Base-by-base conservation (phyloP, 306 rosid genomes). In the Mucuna pruriens region DNA sequence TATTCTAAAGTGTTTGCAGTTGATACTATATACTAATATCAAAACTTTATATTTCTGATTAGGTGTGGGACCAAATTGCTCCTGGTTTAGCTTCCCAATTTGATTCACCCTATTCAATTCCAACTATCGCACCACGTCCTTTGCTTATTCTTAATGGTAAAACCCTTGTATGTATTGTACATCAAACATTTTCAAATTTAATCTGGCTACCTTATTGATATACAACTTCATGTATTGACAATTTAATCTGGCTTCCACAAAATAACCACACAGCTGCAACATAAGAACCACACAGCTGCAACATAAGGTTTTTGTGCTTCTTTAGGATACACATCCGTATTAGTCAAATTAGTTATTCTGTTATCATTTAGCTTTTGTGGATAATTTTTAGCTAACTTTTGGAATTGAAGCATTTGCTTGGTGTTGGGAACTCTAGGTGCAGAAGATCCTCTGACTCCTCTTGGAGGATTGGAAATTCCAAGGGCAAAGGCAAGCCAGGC, bases 61-160 rank as follows among this genome's bases (percentile, higher is more conserved):
- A 95, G 99, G 98, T 95, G 44, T 92, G 97, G 99, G 94, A 91
- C 58, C 87, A 87, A 87, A 91, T 93, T 78, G 98, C 94, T 85
- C 99, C 99, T 29, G 98, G 97, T 81, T 80, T 95, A 48, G 92
- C 89, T 75, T 85, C 95, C 71, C 81, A 87, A 78, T 95, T 93
- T 76, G 98, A 89, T 80, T 81, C 97, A 22, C 92, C 94, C 46
- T 84, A 77, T 89, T 54, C 99, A 39, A 60, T 93, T 85, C 93
- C 94, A 49, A 80, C 86, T 40, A 88, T 90, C 61, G 91, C 97
- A 40, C 93, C 93, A n/a, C 96, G 91, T 38, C 97, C 96, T 79
- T 84, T 89, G 79, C 88, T 95, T 87, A 88, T 95, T 66, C 26
- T 95, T 46, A 92, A 90, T 54, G 94, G 98, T 93, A 86, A 85